Base-by-base conservation (phyloP, 305 asterid genomes). In the Rubia balearica region DNA sequence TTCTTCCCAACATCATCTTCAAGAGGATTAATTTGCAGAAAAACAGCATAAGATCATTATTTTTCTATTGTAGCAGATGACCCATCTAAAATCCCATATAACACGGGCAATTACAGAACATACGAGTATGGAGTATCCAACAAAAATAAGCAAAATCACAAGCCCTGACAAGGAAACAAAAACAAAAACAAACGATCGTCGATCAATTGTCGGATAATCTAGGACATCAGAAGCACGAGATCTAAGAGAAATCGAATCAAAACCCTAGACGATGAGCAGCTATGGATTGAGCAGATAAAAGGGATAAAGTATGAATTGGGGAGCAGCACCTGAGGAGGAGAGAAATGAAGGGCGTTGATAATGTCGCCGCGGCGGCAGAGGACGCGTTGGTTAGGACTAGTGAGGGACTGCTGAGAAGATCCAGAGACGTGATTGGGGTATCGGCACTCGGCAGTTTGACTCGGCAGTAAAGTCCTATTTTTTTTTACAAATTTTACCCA, bases 301-400 rank as follows among this genome's bases (percentile, higher is more conserved):
- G 17, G 13, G 5, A 24, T 7, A 30, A 60, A 6, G 19, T 10
- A 48, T 33, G 57, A 68, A n/a, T 22, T 57, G 16, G 46, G 27
- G 19, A 64, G 13, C 12, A 1, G 3, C 61, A 68, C 73, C 77
- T 74, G 42, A 48, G 7, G 0, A 21, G 5, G 66, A 45, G 42
- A 5, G 46, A 36, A 33, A 38, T 11, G 49, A 38, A 12, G 51
- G 60, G 67, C 1, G 48, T 46, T 24, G 73, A 11, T 61, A 67
- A 33, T 60, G 33, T 43, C 40, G 70, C 77, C 73, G 72, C 77
- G 21, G 69, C 73, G 46, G 73, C 57, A 70, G 73, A 51, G 57
- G 22, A 51, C 8, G 57, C 73, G 13, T 30, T 36, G 40, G 14
- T 16, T 7, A 7, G 27, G 71, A 56, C 46, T 66, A 19, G 62